phyloP scores from a whole-genome alignment of 2,329 filamentous ascomycete genomes.

The Dactylellina parvicollis region DNA sequence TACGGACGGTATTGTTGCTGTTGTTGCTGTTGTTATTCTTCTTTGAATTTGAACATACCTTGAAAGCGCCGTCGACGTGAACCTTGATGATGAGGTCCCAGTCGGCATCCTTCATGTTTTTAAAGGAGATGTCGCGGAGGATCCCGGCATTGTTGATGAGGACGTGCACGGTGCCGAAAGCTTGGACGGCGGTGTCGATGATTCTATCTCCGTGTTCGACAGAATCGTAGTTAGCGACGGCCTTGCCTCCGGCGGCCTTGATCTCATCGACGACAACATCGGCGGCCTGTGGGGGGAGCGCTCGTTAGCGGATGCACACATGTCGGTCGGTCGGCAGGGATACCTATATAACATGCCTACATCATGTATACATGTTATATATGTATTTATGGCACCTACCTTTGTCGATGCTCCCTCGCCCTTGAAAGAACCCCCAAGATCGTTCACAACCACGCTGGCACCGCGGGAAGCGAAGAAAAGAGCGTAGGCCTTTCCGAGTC shows the following conservation, averaged over 20 bases:
- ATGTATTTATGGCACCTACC: too few relatives aligned
- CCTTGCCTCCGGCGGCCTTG: slow-evolving; percentile 88
- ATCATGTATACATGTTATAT: too few relatives aligned
- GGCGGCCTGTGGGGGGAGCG: slow-evolving; percentile 70
- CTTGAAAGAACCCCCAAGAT: slow-evolving; percentile 90
- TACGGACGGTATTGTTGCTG: not conserved
- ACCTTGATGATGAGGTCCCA: slow-evolving; percentile 96
- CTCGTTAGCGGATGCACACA: not conserved
- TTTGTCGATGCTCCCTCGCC: slow-evolving; percentile 88
- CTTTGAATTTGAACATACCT: slow-evolving; percentile 65
- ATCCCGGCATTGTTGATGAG: slow-evolving; percentile 99
- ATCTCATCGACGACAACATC: slow-evolving; percentile 86
- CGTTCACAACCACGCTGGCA: slow-evolving; percentile 95
- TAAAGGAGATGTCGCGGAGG: slow-evolving; percentile 92
- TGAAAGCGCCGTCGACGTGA: slow-evolving; percentile 93
- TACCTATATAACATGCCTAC: too few relatives aligned
- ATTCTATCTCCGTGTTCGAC: slow-evolving; percentile 94
- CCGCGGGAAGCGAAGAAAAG: slow-evolving; percentile 91
- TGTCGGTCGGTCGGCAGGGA: too few relatives aligned
- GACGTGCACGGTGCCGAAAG: slow-evolving; percentile 87
- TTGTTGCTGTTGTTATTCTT: too few relatives aligned
- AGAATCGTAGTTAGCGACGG: slow-evolving; percentile 95
- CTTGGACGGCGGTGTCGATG: slow-evolving; percentile 84
- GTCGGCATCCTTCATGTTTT: slow-evolving; percentile 97
- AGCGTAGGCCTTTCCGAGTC: slow-evolving; percentile 82